A percentile compares a stretch with the other conserved stretches of the same genome.
Conservation (phyloP, 1,284 basidiomycete genomes). For the Cerrena zonata region DNA sequence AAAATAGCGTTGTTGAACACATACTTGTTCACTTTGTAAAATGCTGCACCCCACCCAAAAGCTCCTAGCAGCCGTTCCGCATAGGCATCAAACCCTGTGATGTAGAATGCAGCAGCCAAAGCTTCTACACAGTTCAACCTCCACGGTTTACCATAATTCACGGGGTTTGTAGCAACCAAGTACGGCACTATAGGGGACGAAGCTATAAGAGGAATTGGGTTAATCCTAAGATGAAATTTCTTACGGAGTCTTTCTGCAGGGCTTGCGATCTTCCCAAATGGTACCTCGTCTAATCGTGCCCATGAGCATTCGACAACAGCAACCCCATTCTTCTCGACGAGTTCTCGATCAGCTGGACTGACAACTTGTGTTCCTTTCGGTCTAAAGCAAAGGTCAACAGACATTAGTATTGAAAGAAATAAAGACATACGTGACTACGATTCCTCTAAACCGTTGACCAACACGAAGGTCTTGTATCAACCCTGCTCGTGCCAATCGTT, state of each 20-base stretch:
- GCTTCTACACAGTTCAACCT: constrained; percentile 88
- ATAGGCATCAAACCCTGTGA: constrained; percentile 78
- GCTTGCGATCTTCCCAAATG: constrained; percentile 88
- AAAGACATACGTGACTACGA: constrained; percentile 81
- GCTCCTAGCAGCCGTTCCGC: constrained; percentile 71
- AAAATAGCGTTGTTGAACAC: constrained; percentile 16
- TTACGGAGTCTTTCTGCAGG: constrained; percentile 85
- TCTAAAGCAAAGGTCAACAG: constrained; percentile 35
- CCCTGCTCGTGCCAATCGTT: constrained; percentile 83
- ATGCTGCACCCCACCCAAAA: constrained; percentile 86
- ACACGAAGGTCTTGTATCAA: constrained; percentile 81
- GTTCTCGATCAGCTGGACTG: constrained; percentile 80
- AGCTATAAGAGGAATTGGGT: background rate
- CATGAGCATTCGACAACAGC: constrained; percentile 98
- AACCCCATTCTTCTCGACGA: constrained; percentile 71
- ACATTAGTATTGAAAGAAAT: background rate
- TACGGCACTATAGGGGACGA: constrained; percentile 67
- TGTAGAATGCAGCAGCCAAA: constrained; percentile 86
- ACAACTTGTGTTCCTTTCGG: constrained; percentile 82
- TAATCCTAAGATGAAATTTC: constrained; percentile 29
- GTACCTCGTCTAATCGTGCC: constrained; percentile 91
- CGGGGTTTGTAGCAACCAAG: constrained; percentile 86
- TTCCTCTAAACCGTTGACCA: constrained; percentile 82
- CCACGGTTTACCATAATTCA: constrained; percentile 95
- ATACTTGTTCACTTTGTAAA: constrained; percentile 78